Conservation (phyloP, 1,284 basidiomycete genomes). For the Rhodotorula sp. region DNA sequence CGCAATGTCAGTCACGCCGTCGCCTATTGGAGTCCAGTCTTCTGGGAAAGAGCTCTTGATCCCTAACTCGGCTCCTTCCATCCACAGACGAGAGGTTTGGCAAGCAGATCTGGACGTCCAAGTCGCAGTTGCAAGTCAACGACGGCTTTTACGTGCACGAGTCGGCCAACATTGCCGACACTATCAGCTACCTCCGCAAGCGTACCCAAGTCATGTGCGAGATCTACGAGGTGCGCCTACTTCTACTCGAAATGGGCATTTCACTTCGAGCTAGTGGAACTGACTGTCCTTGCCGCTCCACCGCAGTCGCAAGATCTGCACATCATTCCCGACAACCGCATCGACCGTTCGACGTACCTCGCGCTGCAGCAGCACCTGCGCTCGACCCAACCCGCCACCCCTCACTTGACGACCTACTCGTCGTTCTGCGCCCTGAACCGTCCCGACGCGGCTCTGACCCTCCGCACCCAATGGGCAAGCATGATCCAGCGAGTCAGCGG, state of each 20-base stretch:
- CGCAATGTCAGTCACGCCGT: slow-evolving; percentile 37
- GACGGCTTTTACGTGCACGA: slow-evolving; percentile 59
- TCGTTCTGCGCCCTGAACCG: slow-evolving; percentile 55
- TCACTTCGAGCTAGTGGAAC: background rate
- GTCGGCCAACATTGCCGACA: slow-evolving; percentile 54
- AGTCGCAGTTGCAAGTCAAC: slow-evolving; percentile 57
- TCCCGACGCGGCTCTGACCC: slow-evolving; percentile 53
- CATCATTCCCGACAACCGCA: slow-evolving; percentile 52
- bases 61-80: too few relatives aligned
- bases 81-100: slow-evolving; percentile 38
- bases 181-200: slow-evolving; percentile 55
- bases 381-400: slow-evolving; percentile 42
- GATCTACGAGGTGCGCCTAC: slow-evolving; percentile 47
- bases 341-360: slow-evolving; percentile 50
- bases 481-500: slow-evolving; percentile 58
- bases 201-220: slow-evolving; percentile 54
- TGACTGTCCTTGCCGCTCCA: background rate
- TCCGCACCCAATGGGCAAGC: slow-evolving; percentile 54
- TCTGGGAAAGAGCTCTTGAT: background rate
- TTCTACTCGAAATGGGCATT: background rate
- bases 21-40: slow-evolving; percentile 1
- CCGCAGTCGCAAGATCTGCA: slow-evolving; percentile 43
- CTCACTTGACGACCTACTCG: slow-evolving; percentile 53
- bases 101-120: slow-evolving; percentile 49
- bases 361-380: slow-evolving; percentile 50